Base-by-base conservation (phyloP, 2,329 filamentous ascomycete genomes). In the Alternaria alternata region DNA sequence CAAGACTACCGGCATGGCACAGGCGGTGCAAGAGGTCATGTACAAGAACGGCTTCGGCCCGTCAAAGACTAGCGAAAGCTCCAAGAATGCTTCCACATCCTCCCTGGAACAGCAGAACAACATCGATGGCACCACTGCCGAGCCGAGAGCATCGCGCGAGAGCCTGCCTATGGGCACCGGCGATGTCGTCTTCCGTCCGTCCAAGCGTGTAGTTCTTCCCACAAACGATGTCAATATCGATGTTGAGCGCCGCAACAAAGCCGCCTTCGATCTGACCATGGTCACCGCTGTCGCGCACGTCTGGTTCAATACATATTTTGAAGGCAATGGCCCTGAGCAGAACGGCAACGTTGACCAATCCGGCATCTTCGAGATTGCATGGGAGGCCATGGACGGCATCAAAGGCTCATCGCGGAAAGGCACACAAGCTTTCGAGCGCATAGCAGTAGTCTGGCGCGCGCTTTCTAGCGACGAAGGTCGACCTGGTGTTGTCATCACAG, bases 291-390 rank as follows among this genome's bases (percentile, higher is more conserved):
- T 98, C 9, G 94, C 94, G 0, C 94, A 98, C 72, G 92, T 97
- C 16, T 99, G 95, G 95, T 97, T 97, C 83, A 99, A 99, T 73
- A 84, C 89, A 2, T 98, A 89, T 79, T 98, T 98, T 71, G 95
- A 98, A 80, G 93, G 94, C 44, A 82, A 87, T 20, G 91, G 91
- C 0, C 89, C 90, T 0, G 91, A 93, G 72, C 84, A 88, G 42
- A 78, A 81, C 28, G 92, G 91, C 24, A 80, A 83, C 16, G 84
- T 92, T 0, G 85, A 91, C 49, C 85, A 89, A 43, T 91, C 86
- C 9, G 94, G 89, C 9, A 83, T 91, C 7, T 92, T 91, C 73
- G 87, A 89, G 62, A 88, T 88, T 26, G 85, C 87, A n/a, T 92
- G 89, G 88, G 88, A 91, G 18, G 85, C 84, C 20, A 91, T 99